A percentile compares a stretch with the other conserved stretches of the same genome.
Evolutionary conservation across 1,284 basidiomycete species (phyloP).

Genomic region (Melanopsichium pennsylvanicum): DNA sequence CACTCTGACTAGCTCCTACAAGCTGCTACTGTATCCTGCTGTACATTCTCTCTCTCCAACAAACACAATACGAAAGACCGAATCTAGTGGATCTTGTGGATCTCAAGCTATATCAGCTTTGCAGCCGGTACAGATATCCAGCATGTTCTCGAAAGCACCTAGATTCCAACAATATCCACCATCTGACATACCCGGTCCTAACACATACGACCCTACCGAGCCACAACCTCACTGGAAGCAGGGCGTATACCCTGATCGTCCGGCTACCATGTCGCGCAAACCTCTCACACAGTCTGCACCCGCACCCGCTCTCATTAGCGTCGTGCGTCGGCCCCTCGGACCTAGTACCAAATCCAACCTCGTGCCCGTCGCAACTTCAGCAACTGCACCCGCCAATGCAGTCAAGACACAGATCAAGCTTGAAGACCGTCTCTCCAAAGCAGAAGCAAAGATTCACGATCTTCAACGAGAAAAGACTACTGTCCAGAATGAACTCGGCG

Average conservation of each 20-base stretch:
- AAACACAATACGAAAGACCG: too few species aligned
- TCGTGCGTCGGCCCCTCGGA: constrained; percentile 28
- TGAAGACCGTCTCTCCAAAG: constrained; percentile 29
- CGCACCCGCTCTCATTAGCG: constrained; percentile 14
- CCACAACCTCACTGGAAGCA: constrained; percentile 16
- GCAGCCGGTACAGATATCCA: background rate
- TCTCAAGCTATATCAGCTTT: too few species aligned
- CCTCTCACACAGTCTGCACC: background rate
- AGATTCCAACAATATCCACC: constrained; percentile 3
- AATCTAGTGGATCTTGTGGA: too few species aligned
- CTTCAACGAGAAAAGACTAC: constrained; percentile 25
- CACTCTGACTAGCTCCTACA: too few species aligned
- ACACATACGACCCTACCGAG: constrained; percentile 12
- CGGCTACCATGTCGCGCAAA: constrained; percentile 24
- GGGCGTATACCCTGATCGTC: constrained; percentile 14
- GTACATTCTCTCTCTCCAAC: too few species aligned
- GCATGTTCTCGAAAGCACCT: constrained; percentile 10
- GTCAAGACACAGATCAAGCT: constrained; percentile 29
- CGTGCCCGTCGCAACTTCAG: constrained; percentile 1
- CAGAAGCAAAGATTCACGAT: constrained; percentile 28
- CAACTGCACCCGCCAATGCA: constrained; percentile 2
- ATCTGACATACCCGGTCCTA: constrained; percentile 4
- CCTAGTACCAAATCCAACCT: constrained; percentile 34
- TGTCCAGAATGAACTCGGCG: constrained; percentile 31
- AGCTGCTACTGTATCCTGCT: background rate